A percentile compares a stretch with the other conserved stretches of the same genome.
phyloP scores from a whole-genome alignment of 1,139 yeast species.

The Spencermartinsiella ligniputridi region DNA sequence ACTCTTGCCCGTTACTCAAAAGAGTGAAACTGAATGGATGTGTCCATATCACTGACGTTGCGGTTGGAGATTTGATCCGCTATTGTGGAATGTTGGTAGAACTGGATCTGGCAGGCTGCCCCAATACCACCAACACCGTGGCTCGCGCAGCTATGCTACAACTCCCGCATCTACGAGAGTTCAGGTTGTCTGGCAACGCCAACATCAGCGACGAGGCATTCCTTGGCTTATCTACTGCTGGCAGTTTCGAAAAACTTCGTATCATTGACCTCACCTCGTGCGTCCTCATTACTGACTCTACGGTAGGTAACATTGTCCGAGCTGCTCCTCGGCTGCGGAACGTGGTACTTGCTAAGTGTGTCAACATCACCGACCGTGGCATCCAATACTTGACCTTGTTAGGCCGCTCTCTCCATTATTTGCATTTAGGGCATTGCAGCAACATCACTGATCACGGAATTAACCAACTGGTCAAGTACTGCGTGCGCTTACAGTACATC shows the following conservation, averaged over 20 bases:
- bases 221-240: slow-evolving; percentile 17
- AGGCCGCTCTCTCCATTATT: slow-evolving; percentile 80
- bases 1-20: slow-evolving; percentile 68
- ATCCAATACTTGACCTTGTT: slow-evolving; percentile 65
- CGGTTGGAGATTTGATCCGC: slow-evolving; percentile 57
- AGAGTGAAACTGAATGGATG: slow-evolving; percentile 80
- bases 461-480: slow-evolving; percentile 63
- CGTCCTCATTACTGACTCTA: slow-evolving; percentile 71
- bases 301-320: slow-evolving; percentile 66
- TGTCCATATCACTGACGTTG: slow-evolving; percentile 59
- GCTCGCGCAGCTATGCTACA: slow-evolving; percentile 59
- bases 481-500: slow-evolving; percentile 85
- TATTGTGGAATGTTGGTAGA: slow-evolving; percentile 81
- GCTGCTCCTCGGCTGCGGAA: slow-evolving; percentile 84
- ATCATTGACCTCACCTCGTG: slow-evolving; percentile 85
- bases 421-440: slow-evolving; percentile 92
- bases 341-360: slow-evolving; percentile 84
- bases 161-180: slow-evolving; percentile 71
- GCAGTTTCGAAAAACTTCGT: slow-evolving; percentile 52
- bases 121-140: slow-evolving; percentile 62
- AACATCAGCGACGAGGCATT: slow-evolving; percentile 63
- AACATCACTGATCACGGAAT: slow-evolving; percentile 89
- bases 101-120: slow-evolving; percentile 81
- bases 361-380: slow-evolving; percentile 80
- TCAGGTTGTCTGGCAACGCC: slow-evolving; percentile 70